Conservation (phyloP, 2,329 filamentous ascomycete genomes). For the Xylariaceae sp. region DNA sequence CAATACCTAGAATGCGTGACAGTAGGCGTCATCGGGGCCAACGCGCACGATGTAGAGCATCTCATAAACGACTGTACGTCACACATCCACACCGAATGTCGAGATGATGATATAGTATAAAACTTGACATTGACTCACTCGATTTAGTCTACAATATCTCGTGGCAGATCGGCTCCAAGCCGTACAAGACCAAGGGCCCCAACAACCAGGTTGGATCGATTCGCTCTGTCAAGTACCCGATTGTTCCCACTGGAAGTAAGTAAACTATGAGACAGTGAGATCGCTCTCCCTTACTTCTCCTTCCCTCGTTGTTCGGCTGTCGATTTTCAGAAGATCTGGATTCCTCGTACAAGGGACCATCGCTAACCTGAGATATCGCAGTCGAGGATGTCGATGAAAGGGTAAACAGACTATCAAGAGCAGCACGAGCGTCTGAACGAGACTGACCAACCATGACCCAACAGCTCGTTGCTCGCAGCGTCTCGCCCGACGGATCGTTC, state of each 20-base stretch:
- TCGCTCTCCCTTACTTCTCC: background rate
- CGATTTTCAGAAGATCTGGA: background rate
- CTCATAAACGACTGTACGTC: constrained; percentile 7
- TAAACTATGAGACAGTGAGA: background rate
- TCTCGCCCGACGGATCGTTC: background rate
- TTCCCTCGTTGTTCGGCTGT: too few relatives aligned
- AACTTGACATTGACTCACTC: background rate
- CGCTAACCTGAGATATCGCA: background rate
- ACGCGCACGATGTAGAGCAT: background rate
- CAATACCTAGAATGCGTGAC: constrained; percentile 8
- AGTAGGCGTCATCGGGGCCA: constrained; percentile 1
- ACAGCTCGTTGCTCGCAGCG: background rate
- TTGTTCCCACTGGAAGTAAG: constrained; percentile 4
- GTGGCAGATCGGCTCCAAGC: constrained; percentile 2
- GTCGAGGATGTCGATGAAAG: constrained; percentile 9
- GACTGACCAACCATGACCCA: background rate
- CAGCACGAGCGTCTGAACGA: background rate
- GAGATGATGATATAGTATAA: background rate
- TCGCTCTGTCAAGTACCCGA: constrained; percentile 3
- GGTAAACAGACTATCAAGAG: background rate
- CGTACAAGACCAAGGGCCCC: constrained; percentile 6
- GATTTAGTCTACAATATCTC: constrained; percentile 7
- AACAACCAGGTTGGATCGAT: constrained; percentile 6
- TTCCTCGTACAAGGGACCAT: too few relatives aligned
- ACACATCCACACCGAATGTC: background rate